phyloP scores from a whole-genome alignment of 2,329 filamentous ascomycete species.

The Beauveria sp. region DNA sequence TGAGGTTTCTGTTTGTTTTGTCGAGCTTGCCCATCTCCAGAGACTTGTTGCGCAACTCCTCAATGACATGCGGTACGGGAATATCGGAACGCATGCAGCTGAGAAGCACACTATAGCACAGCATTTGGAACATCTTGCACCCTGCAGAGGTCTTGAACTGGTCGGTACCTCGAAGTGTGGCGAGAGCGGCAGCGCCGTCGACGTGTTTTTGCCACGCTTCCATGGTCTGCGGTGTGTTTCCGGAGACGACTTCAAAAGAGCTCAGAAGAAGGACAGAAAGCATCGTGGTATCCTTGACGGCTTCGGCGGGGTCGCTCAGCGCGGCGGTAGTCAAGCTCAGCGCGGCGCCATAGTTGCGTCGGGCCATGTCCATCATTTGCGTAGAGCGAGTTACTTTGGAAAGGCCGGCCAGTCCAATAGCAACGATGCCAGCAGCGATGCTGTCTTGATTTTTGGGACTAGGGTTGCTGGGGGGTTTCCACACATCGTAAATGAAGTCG shows the following conservation, averaged over 20 bases:
- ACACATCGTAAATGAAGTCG: slow-evolving; percentile 45
- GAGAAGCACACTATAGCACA: slow-evolving; percentile 43
- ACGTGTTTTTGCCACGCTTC: slow-evolving; percentile 47
- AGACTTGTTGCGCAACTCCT: slow-evolving; percentile 38
- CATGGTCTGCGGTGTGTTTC: slow-evolving; percentile 37
- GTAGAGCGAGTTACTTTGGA: slow-evolving; percentile 36
- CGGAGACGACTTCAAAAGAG: slow-evolving; percentile 47
- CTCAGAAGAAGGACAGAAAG: slow-evolving; percentile 46
- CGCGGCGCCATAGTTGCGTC: slow-evolving; percentile 43
- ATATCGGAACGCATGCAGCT: slow-evolving; percentile 43
- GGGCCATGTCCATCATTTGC: slow-evolving; percentile 38
- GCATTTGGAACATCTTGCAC: slow-evolving; percentile 46
- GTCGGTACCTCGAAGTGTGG: slow-evolving; percentile 38
- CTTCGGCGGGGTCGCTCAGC: slow-evolving; percentile 35
- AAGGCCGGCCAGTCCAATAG: slow-evolving; percentile 46
- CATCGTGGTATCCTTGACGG: slow-evolving; percentile 43
- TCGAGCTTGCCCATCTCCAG: slow-evolving; percentile 26
- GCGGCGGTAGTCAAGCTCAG: slow-evolving; percentile 43
- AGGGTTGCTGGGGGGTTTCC: slow-evolving; percentile 34
- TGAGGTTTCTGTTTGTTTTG: slow-evolving; percentile 36
- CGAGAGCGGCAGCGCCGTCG: slow-evolving; percentile 43
- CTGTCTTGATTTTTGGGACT: slow-evolving; percentile 32
- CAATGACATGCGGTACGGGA: slow-evolving; percentile 40
- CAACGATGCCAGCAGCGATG: slow-evolving; percentile 44
- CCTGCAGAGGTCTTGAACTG: slow-evolving; percentile 40